phyloP scores from a whole-genome alignment of 2,329 filamentous ascomycete species.

The Drechslera avenae region DNA sequence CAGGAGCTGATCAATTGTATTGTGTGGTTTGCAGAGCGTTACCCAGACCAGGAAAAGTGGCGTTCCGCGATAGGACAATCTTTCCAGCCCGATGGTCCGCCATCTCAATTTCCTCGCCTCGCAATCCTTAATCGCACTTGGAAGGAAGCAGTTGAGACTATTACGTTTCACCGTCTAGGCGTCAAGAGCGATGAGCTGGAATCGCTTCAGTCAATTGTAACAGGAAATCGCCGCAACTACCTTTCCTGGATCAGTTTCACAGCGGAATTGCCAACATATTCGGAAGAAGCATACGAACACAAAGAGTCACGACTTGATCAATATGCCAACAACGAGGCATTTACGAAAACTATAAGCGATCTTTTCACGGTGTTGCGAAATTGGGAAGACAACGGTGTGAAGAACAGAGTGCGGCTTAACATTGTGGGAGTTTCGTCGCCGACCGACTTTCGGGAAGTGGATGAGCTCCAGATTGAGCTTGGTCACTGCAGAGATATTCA shows the following conservation, averaged over 20 bases:
- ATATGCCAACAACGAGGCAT: slow-evolving; percentile 3
- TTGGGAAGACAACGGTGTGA: slow-evolving; percentile 12
- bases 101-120: slow-evolving; percentile 8
- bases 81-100: neutral
- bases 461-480: slow-evolving; percentile 5
- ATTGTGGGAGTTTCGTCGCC: neutral
- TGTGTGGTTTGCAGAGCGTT: slow-evolving; percentile 6
- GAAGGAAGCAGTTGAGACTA: slow-evolving; percentile 12
- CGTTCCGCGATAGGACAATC: slow-evolving; percentile 5
- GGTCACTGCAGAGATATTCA: slow-evolving; percentile 3
- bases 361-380: slow-evolving; percentile 5
- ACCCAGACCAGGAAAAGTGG: slow-evolving; percentile 7
- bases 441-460: slow-evolving; percentile 7
- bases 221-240: slow-evolving; percentile 7
- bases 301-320: slow-evolving; percentile 4
- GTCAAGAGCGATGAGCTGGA: slow-evolving; percentile 9
- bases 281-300: slow-evolving; percentile 7
- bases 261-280: slow-evolving; percentile 7
- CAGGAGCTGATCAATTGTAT: slow-evolving; percentile 21
- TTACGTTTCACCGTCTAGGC: slow-evolving; percentile 7
- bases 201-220: slow-evolving; percentile 6
- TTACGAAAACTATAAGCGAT: slow-evolving; percentile 3
- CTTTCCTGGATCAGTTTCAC: slow-evolving; percentile 5
- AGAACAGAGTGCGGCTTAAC: slow-evolving; percentile 2
- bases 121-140: slow-evolving; percentile 9